Evolutionary conservation across 306 rosid species (phyloP).

Genomic region (Cucurbita moschata): DNA sequence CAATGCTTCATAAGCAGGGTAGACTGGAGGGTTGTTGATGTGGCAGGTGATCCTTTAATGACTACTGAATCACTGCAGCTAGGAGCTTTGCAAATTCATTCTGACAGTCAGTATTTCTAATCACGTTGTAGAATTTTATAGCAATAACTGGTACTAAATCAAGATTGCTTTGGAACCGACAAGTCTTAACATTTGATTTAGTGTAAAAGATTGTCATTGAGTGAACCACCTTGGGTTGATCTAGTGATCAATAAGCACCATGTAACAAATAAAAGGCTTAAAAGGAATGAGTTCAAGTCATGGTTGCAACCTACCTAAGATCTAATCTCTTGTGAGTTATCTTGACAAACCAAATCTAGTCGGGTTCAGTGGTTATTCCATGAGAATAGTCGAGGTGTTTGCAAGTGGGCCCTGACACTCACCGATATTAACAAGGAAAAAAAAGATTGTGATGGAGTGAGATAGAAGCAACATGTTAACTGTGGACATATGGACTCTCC

Average conservation of each 20-base stretch:
- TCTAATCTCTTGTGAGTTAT: too few relatives aligned
- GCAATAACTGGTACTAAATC: too few relatives aligned
- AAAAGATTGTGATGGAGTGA: not conserved
- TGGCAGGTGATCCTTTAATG: not conserved
- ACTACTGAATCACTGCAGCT: not conserved
- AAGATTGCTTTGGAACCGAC: too few relatives aligned
- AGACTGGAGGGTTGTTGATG: not conserved
- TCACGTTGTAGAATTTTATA: too few relatives aligned
- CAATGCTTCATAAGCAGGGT: not conserved
- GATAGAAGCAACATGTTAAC: not conserved
- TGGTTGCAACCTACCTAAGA: too few relatives aligned
- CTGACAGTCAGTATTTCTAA: not conserved
- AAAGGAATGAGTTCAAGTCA: too few relatives aligned
- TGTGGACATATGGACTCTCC: not conserved
- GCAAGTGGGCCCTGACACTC: too few relatives aligned
- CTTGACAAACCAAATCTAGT: too few relatives aligned
- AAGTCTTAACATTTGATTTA: not conserved
- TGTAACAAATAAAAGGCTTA: too few relatives aligned
- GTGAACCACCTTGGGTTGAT: not conserved
- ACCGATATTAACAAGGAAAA: not conserved
- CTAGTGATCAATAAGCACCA: not conserved
- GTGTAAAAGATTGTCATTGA: not conserved
- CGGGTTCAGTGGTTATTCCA: too few relatives aligned
- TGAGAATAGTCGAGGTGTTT: too few relatives aligned
- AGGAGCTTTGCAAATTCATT: not conserved